Base-by-base conservation (phyloP, 306 rosid genomes). In the Cucurbita ficifolia region DNA sequence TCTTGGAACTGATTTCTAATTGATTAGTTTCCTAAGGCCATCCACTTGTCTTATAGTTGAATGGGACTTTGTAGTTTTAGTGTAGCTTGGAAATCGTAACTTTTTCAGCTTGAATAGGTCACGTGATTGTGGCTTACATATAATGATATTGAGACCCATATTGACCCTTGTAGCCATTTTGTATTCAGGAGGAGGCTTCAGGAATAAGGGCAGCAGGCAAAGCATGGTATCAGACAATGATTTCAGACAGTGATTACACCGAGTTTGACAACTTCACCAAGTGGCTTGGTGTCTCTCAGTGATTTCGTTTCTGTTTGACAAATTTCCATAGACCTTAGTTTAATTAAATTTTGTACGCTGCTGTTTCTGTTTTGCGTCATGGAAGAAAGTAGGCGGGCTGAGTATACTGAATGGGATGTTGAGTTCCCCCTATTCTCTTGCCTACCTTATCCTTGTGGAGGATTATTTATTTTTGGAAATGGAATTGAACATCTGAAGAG, bases 211-310 rank as follows among this genome's bases (percentile, higher is more conserved):
- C 96, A n/a, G 96, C 98, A 1, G 96, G 98, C 22, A 92, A 92
- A 42, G 81, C 91, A 0, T 92, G 96, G 92, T 90, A 84, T 49
- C 82, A 87, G 40, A 90, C 96, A 10, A 92, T 92, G 98, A 87
- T 90, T 45, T 90, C 98, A 0, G 97, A 92, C 51, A 83, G 89
- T 4, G 96, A 92, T 74, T 92, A 92, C 76, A 78, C 95, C 4
- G 95, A 92, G 68, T 92, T 92, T 0, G 97, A 92, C 6, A 80
- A 78, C 77, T 92, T 92, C 70, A 43, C 93, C 5, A 92, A 92
- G 85, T 92, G 97, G 96, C 72, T 92, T 18, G 87, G 91, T 8
- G 89, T 88, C 1, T 87, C 98, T 14, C 96, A 92, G 91, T 92
- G 71, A 81, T 71, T 63, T 77, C 22, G 36, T 38, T 57, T 64